Conservation (phyloP, 805 yeast genomes). For the Sugiyamaella marilandica region DNA sequence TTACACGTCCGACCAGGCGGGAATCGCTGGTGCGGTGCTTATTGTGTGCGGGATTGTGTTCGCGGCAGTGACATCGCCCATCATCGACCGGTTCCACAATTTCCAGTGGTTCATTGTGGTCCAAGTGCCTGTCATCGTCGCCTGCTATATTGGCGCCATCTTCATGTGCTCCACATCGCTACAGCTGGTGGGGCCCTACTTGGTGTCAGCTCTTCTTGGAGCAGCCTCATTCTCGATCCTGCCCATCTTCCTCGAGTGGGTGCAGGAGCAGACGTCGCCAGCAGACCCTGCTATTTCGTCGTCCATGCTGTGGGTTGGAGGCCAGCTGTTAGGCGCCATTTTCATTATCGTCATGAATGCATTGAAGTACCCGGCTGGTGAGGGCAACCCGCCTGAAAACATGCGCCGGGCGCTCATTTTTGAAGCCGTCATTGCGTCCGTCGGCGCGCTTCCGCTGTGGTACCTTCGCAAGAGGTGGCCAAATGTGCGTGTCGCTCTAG, state of each 20-base stretch:
- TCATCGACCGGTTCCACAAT: conserved; percentile 28
- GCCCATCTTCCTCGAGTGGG: conserved; percentile 31
- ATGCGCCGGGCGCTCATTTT: conserved; percentile 32
- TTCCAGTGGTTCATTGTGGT: conserved; percentile 21
- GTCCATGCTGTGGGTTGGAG: conserved; percentile 30
- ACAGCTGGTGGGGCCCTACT: conserved; percentile 30
- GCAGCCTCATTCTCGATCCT: conserved; percentile 30
- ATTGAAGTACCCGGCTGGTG: conserved; percentile 22
- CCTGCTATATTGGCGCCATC: conserved; percentile 29
- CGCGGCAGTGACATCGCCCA: conserved; percentile 29
- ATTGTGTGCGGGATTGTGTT: conserved; percentile 30
- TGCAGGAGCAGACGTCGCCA: conserved; percentile 33
- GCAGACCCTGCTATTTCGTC: conserved; percentile 31
- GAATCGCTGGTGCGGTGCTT: conserved; percentile 31
- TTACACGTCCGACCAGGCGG: conserved; percentile 32
- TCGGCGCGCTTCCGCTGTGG: conserved; percentile 25
- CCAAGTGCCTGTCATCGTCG: conserved; percentile 29
- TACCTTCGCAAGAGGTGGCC: conserved; percentile 12
- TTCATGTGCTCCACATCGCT: conserved; percentile 27
- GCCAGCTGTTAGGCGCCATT: conserved; percentile 31
- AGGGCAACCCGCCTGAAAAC: conserved; percentile 31
- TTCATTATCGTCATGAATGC: conserved; percentile 32
- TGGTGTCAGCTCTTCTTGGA: conserved; percentile 30
- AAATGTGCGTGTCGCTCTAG: conserved; percentile 15
- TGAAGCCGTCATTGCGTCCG: conserved; percentile 31